Base-by-base conservation (phyloP, 2,329 filamentous ascomycete genomes). In the Monascus ruber region DNA sequence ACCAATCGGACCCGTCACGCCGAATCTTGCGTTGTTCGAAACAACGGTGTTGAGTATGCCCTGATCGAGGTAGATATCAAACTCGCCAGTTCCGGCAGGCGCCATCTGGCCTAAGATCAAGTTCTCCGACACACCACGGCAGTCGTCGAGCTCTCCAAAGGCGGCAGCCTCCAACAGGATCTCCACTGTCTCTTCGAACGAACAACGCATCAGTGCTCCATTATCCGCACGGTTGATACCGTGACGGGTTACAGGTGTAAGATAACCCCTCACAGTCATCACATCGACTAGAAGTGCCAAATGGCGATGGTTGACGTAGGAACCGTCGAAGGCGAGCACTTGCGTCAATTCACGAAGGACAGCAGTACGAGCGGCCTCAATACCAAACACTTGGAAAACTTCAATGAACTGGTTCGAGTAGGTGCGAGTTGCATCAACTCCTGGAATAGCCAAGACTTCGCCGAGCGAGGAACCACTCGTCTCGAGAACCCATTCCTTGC, bases 171-270 rank as follows among this genome's bases (percentile, higher is more conserved):
- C 91, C 17, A 98, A 78, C 38, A 98, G 72, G 71, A 98, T 98
- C 60, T 98, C 93, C 32, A 98, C 91, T 0, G 91, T 98, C 64
- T 98, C 93, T 66, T 98, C 91, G 67, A 98, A 98, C 2, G 91
- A 98, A 73, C 93, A 98, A 63, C 91, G 83, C 91, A 98, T 98
- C 54, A 98, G 74, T 6, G 91, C 93, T 71, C 91, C 91, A 45
- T 93, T 98, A 59, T 98, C 91, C 25, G 89, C 86, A 54, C 91
- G 81, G 70, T 98, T 98, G 70, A 98, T 98, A 68, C 91, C 91
- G 60, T 98, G 91, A 65, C 91, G 85, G 40, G 91, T 98, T 47
- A 98, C 89, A 9, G 91, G 89, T 63, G 94, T 94, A 55, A 98
- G 81, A 53, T 83, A 82, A 49, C 91, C 91, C 54, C 91, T 79